phyloP scores from a whole-genome alignment of 805 yeast species.

The Teunomyces funiuensis region DNA sequence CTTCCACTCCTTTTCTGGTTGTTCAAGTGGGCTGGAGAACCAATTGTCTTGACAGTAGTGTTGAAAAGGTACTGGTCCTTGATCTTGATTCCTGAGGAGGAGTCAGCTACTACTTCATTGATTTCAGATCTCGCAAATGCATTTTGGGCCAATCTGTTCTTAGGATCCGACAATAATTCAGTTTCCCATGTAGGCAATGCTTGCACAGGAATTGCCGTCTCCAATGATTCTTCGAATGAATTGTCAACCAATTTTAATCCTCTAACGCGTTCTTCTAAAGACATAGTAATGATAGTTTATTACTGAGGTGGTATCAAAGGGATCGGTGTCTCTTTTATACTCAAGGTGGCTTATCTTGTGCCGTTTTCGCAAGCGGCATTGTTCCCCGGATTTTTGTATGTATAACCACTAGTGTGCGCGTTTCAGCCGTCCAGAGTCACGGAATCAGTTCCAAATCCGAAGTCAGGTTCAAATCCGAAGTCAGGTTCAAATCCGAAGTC shows the following conservation, averaged over 20 bases:
- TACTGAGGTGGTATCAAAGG: background rate
- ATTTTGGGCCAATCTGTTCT: slow-evolving; percentile 52
- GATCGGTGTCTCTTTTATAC: background rate
- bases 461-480: too few species aligned
- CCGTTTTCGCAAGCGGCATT: background rate
- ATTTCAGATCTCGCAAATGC: slow-evolving; percentile 52
- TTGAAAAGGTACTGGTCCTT: slow-evolving; percentile 37
- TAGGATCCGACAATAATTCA: slow-evolving; percentile 44
- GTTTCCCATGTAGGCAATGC: slow-evolving; percentile 41
- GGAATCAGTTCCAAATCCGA: background rate
- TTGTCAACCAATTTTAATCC: slow-evolving; percentile 11
- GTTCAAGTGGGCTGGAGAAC: slow-evolving; percentile 34
- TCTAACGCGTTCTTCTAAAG: slow-evolving; percentile 11
- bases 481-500: too few species aligned
- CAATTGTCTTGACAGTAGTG: slow-evolving; percentile 33
- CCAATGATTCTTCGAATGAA: slow-evolving; percentile 1
- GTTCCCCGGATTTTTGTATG: background rate
- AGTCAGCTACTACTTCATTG: slow-evolving; percentile 40
- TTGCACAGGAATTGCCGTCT: slow-evolving; percentile 19
- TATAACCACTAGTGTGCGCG: background rate
- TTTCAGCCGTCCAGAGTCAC: background rate
- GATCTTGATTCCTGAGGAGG: slow-evolving; percentile 18
- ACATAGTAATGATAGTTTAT: background rate
- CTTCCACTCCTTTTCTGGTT: slow-evolving; percentile 78
- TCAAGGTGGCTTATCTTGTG: background rate